Conservation (phyloP, 495 filamentous ascomycete species). For the Echria macrotheca region DNA sequence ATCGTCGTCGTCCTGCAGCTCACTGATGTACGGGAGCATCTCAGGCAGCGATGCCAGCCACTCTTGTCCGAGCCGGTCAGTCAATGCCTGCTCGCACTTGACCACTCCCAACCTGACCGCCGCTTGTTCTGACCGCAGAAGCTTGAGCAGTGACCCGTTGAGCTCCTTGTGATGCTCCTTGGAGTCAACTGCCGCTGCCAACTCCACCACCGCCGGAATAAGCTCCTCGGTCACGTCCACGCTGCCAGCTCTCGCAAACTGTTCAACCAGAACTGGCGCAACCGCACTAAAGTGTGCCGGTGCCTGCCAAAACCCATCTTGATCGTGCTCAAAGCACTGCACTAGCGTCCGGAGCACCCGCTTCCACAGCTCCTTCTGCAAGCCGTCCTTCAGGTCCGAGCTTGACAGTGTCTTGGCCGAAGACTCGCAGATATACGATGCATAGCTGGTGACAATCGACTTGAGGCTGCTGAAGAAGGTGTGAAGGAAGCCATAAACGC, state of each 20-base stretch:
- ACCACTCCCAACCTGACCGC: slow-evolving; percentile 70
- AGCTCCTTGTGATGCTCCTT: slow-evolving; percentile 85
- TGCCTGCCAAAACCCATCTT: slow-evolving; percentile 80
- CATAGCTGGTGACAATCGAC: slow-evolving; percentile 89
- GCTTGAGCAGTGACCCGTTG: slow-evolving; percentile 67
- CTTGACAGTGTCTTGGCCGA: slow-evolving; percentile 57
- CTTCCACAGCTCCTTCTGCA: slow-evolving; percentile 54
- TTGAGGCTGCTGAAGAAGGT: slow-evolving; percentile 79
- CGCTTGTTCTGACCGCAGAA: slow-evolving; percentile 63
- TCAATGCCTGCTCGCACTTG: slow-evolving; percentile 70
- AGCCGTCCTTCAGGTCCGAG: slow-evolving; percentile 43
- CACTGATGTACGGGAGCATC: slow-evolving; percentile 90
- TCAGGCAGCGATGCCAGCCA: slow-evolving; percentile 87
- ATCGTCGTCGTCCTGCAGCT: slow-evolving; percentile 93
- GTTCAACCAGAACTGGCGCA: slow-evolving; percentile 58
- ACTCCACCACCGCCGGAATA: slow-evolving; percentile 59
- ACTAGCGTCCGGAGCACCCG: slow-evolving; percentile 60
- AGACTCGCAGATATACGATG: slow-evolving; percentile 74
- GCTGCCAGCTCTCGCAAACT: slow-evolving; percentile 54
- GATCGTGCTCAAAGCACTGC: slow-evolving; percentile 74
- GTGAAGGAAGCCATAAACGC: slow-evolving; percentile 73
- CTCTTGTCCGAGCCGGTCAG: slow-evolving; percentile 76
- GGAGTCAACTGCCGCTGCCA: slow-evolving; percentile 73
- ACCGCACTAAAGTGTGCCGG: slow-evolving; percentile 76
- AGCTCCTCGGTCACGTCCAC: slow-evolving; percentile 36